A percentile compares a stretch with the other conserved stretches of the same genome.
These are phyloP conservation scores for Metarhizium humberi DNA, from an alignment of 2,329 filamentous ascomycete genomes.

Conservation along the genomic window DNA sequence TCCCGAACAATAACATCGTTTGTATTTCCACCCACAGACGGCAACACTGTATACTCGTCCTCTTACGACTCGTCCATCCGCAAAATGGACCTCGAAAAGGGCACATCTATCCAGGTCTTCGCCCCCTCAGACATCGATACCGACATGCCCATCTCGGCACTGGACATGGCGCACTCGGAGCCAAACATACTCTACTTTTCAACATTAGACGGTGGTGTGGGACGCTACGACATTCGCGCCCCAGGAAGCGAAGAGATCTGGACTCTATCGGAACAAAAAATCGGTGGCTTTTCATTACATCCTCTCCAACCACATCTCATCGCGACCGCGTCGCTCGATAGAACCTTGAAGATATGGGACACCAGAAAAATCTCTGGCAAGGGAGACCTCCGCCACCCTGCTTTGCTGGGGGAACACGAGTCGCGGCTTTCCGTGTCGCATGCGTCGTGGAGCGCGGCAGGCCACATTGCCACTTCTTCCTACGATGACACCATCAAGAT, in stretches of 20 bases:
- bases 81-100: constrained; percentile 73
- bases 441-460: constrained; percentile 77
- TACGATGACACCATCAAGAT: constrained; percentile 97
- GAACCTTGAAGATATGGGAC: constrained; percentile 89
- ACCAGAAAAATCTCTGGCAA: constrained; percentile 66
- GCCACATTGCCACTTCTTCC: constrained; percentile 81
- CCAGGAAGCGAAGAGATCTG: constrained; percentile 54
- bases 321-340: constrained; percentile 82
- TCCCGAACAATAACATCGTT: constrained; percentile 81
- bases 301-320: constrained; percentile 73
- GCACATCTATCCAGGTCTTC: constrained; percentile 71
- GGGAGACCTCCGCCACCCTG: constrained; percentile 50
- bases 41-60: constrained; percentile 68
- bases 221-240: constrained; percentile 68
- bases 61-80: constrained; percentile 93
- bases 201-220: constrained; percentile 72
- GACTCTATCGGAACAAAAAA: constrained; percentile 81
- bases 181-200: constrained; percentile 77
- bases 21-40: constrained; percentile 63
- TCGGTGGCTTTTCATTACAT: constrained; percentile 84
- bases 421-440: constrained; percentile 83
- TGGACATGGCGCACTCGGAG: constrained; percentile 67
- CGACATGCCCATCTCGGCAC: constrained; percentile 72
- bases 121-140: constrained; percentile 59
- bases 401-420: constrained; percentile 69